Conservation (phyloP, 345 rosid species). For the Dovyalis caffra region DNA sequence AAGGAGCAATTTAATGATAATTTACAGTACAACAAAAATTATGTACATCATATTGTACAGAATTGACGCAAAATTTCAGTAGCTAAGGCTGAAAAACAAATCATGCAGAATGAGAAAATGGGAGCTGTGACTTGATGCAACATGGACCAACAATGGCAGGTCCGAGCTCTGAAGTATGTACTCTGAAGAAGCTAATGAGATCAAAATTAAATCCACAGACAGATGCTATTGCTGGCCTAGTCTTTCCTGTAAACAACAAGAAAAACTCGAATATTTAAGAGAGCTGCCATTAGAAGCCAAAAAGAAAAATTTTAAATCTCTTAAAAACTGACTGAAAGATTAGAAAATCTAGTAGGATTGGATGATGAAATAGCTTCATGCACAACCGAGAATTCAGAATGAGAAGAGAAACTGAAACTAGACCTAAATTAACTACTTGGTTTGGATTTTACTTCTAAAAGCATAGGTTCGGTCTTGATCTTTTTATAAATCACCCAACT, state of each 20-base stretch:
- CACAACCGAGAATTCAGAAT: not conserved
- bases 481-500: not conserved
- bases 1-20: not conserved
- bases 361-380: not conserved
- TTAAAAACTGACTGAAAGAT: not conserved
- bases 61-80: not conserved
- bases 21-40: not conserved
- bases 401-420: not conserved
- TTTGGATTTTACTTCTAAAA: not conserved
- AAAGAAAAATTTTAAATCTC: not conserved
- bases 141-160: not conserved
- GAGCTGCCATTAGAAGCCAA: not conserved
- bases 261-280: conserved; percentile 5
- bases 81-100: not conserved
- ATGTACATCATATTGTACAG: conserved; percentile 16
- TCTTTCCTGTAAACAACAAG: conserved; percentile 59
- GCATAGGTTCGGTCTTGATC: not conserved
- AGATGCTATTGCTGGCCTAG: conserved; percentile 63
- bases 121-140: not conserved
- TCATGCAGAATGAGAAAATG: not conserved
- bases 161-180: not conserved
- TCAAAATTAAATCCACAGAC: conserved; percentile 1
- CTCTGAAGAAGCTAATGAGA: not conserved
- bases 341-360: no score
- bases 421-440: not conserved